Base-by-base conservation (phyloP, 768 basidiomycete genomes). In the Mycena leptocephala region DNA sequence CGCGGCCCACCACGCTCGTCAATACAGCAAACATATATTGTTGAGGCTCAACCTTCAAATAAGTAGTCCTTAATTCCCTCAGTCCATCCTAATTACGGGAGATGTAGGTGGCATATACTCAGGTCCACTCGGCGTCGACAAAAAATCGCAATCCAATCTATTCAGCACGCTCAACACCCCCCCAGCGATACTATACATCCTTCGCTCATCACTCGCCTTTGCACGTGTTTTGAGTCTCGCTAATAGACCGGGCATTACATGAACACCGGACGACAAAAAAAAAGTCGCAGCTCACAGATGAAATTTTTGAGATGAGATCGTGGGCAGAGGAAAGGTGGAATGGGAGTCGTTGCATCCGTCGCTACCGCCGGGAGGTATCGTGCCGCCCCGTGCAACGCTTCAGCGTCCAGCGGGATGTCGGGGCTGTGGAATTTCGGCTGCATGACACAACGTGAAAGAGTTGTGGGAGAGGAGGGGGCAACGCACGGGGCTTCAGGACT, bases 51-150 rank as follows among this genome's bases (percentile, higher is more conserved):
- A 35, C 26, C 58, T 20, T 59, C 58, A 59, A 59, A 59, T 59
- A 59, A 59, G 33, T 59, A 59, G 58, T 59, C 58, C 32, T 59
- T 59, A 59, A 59, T 30, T 56, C n/a, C n/a, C n/a, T n/a, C n/a
- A 59, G 58, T 59, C 58, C 58, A 59, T 59, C 33, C 58, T 59
- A 59, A 59, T 59, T 59, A 59, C 58, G 33, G 58, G 58, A 59
- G 58, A 59, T 33, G 58, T 46, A 46, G 7, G 43, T 46, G 43
- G 16, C 43, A 46, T 46, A 22, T 59, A 59, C 58, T 59, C 26
- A 59, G 58, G 58, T 59, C 33, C 58, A 59, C 58, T 3, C 55
- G 55, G 55, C 30, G 55, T 59, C 58, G 33, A 35, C 26, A 35
- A 59, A 59, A 59, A 59, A 59, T 59, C 22, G 58, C 43, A 46